Percentiles rank a stretch among this genome's conserved stretches.
Evolutionary conservation across 257 asterid species (phyloP).

Genomic region (Fraxinus pennsylvanica): DNA sequence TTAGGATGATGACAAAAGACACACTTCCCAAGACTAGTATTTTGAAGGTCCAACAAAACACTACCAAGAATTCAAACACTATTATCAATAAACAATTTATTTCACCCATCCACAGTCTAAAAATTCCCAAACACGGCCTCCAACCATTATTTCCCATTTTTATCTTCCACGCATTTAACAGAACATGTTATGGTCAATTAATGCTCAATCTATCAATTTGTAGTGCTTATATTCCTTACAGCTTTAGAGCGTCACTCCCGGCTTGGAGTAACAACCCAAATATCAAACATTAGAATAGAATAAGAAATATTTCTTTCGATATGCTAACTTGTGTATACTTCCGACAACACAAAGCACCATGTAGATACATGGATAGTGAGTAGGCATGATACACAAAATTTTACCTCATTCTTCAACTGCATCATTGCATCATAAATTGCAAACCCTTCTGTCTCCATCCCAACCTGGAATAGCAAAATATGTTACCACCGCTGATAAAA

Average conservation of each 20-base stretch:
- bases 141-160: background rate
- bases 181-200: background rate
- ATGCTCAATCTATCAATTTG: background rate
- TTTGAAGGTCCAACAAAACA: background rate
- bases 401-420: slow-evolving; percentile 86
- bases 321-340: slow-evolving; percentile 12
- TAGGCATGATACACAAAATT: slow-evolving; percentile 22
- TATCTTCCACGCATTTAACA: background rate
- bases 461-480: slow-evolving; percentile 54
- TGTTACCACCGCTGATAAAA: background rate
- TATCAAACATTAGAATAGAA: slow-evolving; percentile 8
- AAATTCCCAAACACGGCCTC: background rate
- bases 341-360: slow-evolving; percentile 5
- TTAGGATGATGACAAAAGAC: background rate
- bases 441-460: slow-evolving; percentile 87
- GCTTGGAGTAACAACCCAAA: slow-evolving; percentile 2
- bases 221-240: background rate
- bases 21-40: background rate
- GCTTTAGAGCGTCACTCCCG: background rate
- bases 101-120: background rate
- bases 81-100: background rate
- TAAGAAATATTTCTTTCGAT: slow-evolving; percentile 2
- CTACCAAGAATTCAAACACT: background rate
- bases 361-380: slow-evolving; percentile 11
- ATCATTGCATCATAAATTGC: slow-evolving; percentile 94